These are phyloP conservation scores for Cystobasidium sp. DNA, from an alignment of 1,284 basidiomycete genomes.

Conservation along the genomic window DNA sequence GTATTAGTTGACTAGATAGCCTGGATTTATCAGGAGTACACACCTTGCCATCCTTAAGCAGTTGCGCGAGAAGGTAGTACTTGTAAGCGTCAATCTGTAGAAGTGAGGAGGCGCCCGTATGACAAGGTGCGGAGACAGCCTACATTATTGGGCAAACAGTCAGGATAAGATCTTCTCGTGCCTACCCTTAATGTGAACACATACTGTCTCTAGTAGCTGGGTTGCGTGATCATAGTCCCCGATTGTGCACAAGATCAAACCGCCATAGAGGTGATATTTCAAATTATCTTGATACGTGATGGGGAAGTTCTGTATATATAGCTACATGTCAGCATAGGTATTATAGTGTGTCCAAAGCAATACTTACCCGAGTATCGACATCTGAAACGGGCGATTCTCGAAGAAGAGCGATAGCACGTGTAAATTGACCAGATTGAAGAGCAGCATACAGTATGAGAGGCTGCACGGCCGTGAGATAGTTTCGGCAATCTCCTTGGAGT, in stretches of 20 bases:
- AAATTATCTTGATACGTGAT: constrained; percentile 74
- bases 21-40: constrained; percentile 38
- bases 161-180: neutral
- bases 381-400: constrained; percentile 44
- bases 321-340: neutral
- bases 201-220: constrained; percentile 72
- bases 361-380: constrained; percentile 47
- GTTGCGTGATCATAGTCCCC: constrained; percentile 69
- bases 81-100: constrained; percentile 84
- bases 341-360: neutral
- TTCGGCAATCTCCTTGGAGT: constrained; percentile 64
- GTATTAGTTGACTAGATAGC: neutral
- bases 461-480: constrained; percentile 71
- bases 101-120: constrained; percentile 62
- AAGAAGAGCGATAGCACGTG: constrained; percentile 24
- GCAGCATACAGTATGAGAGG: constrained; percentile 63
- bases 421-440: constrained; percentile 22
- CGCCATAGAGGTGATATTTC: constrained; percentile 75
- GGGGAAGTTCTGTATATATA: constrained; percentile 47
- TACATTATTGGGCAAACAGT: constrained; percentile 32
- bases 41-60: constrained; percentile 73
- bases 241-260: constrained; percentile 66
- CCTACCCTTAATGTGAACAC: constrained; percentile 2
- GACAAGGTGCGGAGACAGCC: constrained; percentile 70
- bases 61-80: constrained; percentile 74